Evolutionary conservation across 2,329 filamentous ascomycete genomes (phyloP).

Genomic region (Nigrograna mackinnonii): DNA sequence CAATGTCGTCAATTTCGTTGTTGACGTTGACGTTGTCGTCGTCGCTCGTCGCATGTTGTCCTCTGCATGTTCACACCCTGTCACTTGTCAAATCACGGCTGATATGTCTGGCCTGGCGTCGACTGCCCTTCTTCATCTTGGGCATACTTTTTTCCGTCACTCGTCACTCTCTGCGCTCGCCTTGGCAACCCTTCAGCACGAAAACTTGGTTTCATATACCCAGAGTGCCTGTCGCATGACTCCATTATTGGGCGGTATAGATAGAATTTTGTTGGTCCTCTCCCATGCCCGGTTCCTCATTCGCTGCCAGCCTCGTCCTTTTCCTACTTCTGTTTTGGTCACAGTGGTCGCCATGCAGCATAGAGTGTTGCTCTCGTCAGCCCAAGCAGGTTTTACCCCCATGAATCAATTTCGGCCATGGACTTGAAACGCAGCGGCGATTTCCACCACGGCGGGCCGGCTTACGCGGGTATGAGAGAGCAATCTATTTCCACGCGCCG

Average conservation of each 20-base stretch:
- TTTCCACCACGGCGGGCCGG: constrained; percentile 12
- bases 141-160: no score
- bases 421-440: constrained; percentile 14
- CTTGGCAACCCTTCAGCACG: no score
- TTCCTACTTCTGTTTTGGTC: constrained; percentile 20
- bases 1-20: no score
- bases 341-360: constrained; percentile 13
- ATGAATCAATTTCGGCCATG: constrained; percentile 1
- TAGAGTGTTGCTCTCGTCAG: constrained; percentile 24
- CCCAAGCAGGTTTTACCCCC: constrained; percentile 1
- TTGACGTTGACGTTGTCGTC: no score
- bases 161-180: no score
- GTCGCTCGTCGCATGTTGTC: constrained; percentile 14
- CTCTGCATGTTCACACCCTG: no score
- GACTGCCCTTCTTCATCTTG: constrained; percentile 6
- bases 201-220: no score
- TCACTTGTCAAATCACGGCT: no score
- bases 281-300: constrained; percentile 5
- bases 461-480: constrained; percentile 9
- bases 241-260: constrained; percentile 20
- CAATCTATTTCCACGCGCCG: constrained; percentile 7
- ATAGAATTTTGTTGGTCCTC: constrained; percentile 17
- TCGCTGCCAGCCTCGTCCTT: constrained; percentile 8
- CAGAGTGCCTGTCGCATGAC: constrained; percentile 14
- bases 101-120: no score